Percentiles rank a stretch among this genome's conserved stretches.
Evolutionary conservation across 2,329 filamentous ascomycete species (phyloP).

Genomic region (Calycina marina): DNA sequence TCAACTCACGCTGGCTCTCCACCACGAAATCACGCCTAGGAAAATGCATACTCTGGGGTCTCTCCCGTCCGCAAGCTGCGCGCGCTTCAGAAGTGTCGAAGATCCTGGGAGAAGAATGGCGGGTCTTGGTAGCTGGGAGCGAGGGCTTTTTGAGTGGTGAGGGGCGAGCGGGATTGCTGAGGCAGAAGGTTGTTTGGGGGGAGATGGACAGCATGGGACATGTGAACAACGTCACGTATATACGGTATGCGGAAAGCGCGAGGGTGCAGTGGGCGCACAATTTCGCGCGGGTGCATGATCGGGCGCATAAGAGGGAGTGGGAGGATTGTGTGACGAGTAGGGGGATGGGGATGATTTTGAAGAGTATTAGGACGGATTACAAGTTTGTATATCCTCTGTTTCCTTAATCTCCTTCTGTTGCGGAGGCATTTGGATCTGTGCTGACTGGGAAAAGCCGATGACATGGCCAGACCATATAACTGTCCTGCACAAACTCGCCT

Average conservation of each 20-base stretch:
- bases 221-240: conserved; percentile 78
- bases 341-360: conserved; percentile 59
- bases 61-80: conserved; percentile 39
- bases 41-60: conserved; percentile 61
- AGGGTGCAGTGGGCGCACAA: conserved; percentile 67
- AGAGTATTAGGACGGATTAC: conserved; percentile 68
- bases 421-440: too few relatives aligned
- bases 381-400: conserved; percentile 61
- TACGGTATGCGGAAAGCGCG: conserved; percentile 68
- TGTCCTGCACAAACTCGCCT: conserved; percentile 63
- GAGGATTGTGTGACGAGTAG: conserved; percentile 49
- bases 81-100: conserved; percentile 45
- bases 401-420: too few relatives aligned
- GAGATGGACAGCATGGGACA: conserved; percentile 68
- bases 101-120: conserved; percentile 51
- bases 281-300: conserved; percentile 32
- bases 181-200: conserved; percentile 63
- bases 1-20: conserved; percentile 58
- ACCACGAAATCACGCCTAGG: conserved; percentile 53
- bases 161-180: conserved; percentile 45
- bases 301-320: conserved; percentile 51
- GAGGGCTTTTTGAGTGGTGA: conserved; percentile 59
- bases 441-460: conserved; percentile 68
- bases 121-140: conserved; percentile 54
- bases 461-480: conserved; percentile 70